These are phyloP conservation scores for Kodamaea sp. DNA, from an alignment of 1,139 yeast genomes.

Conservation along the genomic window DNA sequence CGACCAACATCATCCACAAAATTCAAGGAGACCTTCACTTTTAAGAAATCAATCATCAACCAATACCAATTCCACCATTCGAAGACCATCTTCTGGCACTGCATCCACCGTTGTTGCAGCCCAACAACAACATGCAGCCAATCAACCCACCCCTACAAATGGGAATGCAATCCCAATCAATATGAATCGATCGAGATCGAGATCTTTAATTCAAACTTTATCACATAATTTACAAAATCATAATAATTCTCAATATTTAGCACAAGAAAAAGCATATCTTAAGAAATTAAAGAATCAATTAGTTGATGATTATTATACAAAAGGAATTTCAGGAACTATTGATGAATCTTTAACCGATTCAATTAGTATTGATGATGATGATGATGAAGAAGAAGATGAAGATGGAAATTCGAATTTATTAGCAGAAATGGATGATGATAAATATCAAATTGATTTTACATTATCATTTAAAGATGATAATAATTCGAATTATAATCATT, in stretches of 20 bases:
- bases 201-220: slow-evolving; percentile 20
- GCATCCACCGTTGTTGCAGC: not conserved
- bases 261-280: slow-evolving; percentile 69
- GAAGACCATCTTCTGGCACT: slow-evolving; percentile 2
- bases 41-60: slow-evolving; percentile 11
- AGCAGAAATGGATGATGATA: slow-evolving; percentile 43
- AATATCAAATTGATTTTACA: slow-evolving; percentile 40
- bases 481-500: slow-evolving; percentile 1
- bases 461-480: slow-evolving; percentile 31
- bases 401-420: slow-evolving; percentile 34
- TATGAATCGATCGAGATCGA: slow-evolving; percentile 17
- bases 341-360: slow-evolving; percentile 15
- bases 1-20: slow-evolving; percentile 1
- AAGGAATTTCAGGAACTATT: slow-evolving; percentile 49
- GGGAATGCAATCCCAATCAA: slow-evolving; percentile 1
- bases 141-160: not conserved
- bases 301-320: slow-evolving; percentile 67
- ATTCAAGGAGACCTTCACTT: slow-evolving; percentile 13
- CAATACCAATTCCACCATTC: not conserved
- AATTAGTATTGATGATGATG: slow-evolving; percentile 21
- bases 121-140: not conserved
- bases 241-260: slow-evolving; percentile 41
- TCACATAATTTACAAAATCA: slow-evolving; percentile 20
- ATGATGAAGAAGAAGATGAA: slow-evolving; percentile 27
- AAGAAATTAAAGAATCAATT: slow-evolving; percentile 60